phyloP scores from a whole-genome alignment of 331 rosid genomes.

The Quercus phellos region DNA sequence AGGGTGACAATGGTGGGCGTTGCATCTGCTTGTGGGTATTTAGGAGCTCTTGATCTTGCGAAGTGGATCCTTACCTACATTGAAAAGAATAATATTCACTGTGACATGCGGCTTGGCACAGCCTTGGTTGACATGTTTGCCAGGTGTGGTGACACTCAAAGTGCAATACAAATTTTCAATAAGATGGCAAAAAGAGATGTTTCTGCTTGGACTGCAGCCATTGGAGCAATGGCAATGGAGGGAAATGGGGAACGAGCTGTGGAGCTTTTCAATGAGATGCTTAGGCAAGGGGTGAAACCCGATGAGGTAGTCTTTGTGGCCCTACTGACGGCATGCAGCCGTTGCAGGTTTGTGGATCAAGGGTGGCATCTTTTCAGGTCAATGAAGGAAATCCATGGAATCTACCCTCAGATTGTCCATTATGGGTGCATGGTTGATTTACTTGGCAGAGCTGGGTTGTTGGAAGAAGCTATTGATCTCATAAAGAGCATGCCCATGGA shows the following conservation, averaged over 20 bases:
- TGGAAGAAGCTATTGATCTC: slow-evolving; percentile 63
- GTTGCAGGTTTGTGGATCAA: slow-evolving; percentile 57
- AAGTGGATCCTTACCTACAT: slow-evolving; percentile 57
- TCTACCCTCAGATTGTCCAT: slow-evolving; percentile 57
- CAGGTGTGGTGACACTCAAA: slow-evolving; percentile 61
- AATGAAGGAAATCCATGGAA: slow-evolving; percentile 46
- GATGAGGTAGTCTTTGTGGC: slow-evolving; percentile 68
- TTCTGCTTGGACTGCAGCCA: slow-evolving; percentile 81
- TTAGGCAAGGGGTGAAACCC: slow-evolving; percentile 51
- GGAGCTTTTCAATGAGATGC: slow-evolving; percentile 59
- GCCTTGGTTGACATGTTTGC: slow-evolving; percentile 81
- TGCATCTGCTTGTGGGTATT: slow-evolving; percentile 76
- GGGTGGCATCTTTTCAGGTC: slow-evolving; percentile 50
- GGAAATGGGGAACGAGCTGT: slow-evolving; percentile 61
- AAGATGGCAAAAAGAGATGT: slow-evolving; percentile 50
- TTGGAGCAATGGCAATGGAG: slow-evolving; percentile 72
- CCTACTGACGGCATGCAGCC: slow-evolving; percentile 67
- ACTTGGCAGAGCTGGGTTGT: slow-evolving; percentile 61
- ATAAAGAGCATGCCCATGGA: slow-evolving; percentile 70
- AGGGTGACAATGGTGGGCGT: slow-evolving; percentile 72
- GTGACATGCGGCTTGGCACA: slow-evolving; percentile 69
- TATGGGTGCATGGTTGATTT: slow-evolving; percentile 87
- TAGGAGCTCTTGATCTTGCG: slow-evolving; percentile 67
- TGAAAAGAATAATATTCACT: slow-evolving; percentile 38
- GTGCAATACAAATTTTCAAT: slow-evolving; percentile 52